These are phyloP conservation scores for Starmerella tilneyi DNA, from an alignment of 805 yeast species.

Conservation along the genomic window DNA sequence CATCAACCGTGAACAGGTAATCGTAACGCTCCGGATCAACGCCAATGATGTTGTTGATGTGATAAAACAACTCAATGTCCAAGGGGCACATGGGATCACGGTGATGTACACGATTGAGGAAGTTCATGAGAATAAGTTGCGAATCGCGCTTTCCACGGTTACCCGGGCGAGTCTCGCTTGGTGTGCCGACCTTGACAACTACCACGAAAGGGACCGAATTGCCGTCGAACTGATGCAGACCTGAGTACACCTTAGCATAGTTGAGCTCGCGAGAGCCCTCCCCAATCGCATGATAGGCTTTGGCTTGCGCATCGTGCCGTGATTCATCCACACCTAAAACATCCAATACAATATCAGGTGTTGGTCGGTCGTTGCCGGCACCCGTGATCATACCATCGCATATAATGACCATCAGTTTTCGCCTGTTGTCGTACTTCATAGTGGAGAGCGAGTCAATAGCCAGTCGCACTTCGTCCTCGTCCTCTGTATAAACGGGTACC, in stretches of 20 bases:
- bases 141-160: constrained; percentile 60
- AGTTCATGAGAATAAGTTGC: constrained; percentile 48
- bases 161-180: constrained; percentile 47
- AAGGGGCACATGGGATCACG: constrained; percentile 51
- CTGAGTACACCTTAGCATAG: constrained; percentile 54
- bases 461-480: constrained; percentile 43
- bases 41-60: constrained; percentile 48
- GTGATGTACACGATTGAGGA: constrained; percentile 49
- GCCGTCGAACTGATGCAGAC: constrained; percentile 48
- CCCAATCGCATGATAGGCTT: constrained; percentile 45
- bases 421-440: constrained; percentile 46
- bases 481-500: constrained; percentile 46
- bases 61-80: constrained; percentile 45
- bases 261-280: constrained; percentile 51
- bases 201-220: constrained; percentile 44
- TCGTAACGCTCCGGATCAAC: constrained; percentile 53
- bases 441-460: constrained; percentile 51
- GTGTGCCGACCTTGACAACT: constrained; percentile 49
- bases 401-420: constrained; percentile 45
- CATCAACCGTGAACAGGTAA: constrained; percentile 48
- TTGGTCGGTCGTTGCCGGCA: constrained; percentile 46
- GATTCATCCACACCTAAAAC: constrained; percentile 38
- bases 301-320: constrained; percentile 42
- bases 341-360: constrained; percentile 46
- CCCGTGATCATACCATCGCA: constrained; percentile 56